A percentile compares a stretch with the other conserved stretches of the same genome.
These are phyloP conservation scores for Malassezia sp. DNA, from an alignment of 1,284 basidiomycete genomes.

Conservation along the genomic window DNA sequence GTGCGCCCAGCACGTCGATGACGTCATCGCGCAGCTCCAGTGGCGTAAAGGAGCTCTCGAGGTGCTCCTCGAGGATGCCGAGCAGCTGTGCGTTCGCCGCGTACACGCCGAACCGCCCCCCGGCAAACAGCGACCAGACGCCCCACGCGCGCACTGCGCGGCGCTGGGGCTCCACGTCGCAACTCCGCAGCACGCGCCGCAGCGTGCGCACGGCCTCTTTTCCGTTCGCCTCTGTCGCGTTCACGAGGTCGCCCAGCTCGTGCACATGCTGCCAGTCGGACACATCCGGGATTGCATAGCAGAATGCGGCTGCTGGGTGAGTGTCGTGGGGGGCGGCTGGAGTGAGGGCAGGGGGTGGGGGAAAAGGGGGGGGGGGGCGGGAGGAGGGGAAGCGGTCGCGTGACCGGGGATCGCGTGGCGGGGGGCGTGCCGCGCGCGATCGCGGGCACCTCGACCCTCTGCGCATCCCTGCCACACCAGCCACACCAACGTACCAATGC, in stretches of 20 bases:
- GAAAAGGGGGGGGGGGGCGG: too few species aligned
- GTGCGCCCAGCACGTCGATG: slow-evolving; percentile 3
- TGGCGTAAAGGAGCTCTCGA: slow-evolving; percentile 1
- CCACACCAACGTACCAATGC: too few species aligned
- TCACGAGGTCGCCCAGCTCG: slow-evolving; percentile 8
- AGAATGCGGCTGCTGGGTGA: slow-evolving; percentile 3
- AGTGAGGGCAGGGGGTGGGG: too few species aligned
- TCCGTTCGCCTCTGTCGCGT: background rate
- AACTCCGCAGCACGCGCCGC: background rate
- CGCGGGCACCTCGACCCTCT: too few species aligned
- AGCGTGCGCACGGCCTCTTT: slow-evolving; percentile 9
- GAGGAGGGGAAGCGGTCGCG: too few species aligned
- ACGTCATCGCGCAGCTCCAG: slow-evolving; percentile 4
- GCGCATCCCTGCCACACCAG: too few species aligned
- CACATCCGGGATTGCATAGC: background rate
- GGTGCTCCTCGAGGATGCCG: background rate
- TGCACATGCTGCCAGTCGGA: slow-evolving; percentile 11
- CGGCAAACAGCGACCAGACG: slow-evolving; percentile 8
- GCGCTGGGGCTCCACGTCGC: background rate
- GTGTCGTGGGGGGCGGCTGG: background rate
- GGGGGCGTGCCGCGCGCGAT: too few species aligned
- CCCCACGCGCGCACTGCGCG: slow-evolving; percentile 13
- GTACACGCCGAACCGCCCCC: slow-evolving; percentile 1
- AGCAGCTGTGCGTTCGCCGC: slow-evolving; percentile 2
- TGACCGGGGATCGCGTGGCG: too few species aligned